Evolutionary conservation across 192 early-diverging fungal species (phyloP), one percentile per base, ranked within the genome.

Genomic region (Mortierella alpina): DNA sequence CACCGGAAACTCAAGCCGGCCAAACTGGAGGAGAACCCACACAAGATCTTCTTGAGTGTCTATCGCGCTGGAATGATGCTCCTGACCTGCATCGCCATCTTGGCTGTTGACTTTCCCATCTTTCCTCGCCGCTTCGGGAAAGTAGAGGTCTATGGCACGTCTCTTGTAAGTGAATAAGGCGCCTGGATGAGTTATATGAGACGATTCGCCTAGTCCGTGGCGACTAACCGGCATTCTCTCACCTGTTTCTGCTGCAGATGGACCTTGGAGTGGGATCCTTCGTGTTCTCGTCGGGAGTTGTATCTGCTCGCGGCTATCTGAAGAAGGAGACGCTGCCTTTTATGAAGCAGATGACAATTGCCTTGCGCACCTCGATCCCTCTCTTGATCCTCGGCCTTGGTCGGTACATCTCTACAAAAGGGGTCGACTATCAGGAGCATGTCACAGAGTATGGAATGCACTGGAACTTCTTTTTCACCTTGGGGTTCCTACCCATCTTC

Each of bases 401-500:
- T 5, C 84, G 96, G 4, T 67, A 92, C 15, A 50, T 95, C 41
- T 71, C 89, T 5, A 94, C 94, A 2, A 95, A 95, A 72, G 84
- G 90, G 11, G 88, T 95, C 10, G 92, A 97, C 75, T 99, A 99
- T 76, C 96, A 97, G 88, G 94, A 96, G 53, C 96, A 99, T 72
- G 92, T 93, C 9, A 88, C 93, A 0, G 97, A 99, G 75, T 99
- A 99, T 75, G 97, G 97, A 23, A 88, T 94, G 52, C 97, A 99
- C 68, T 99, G 97, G 97, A 99, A 99, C 87, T 99, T 99, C 84
- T 99, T 98, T 79, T 88, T 97, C 61, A 99, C 97, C 4, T 88
- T 99, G 15, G 95, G 93, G 10, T 84, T 96, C 48, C 75, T 99
- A 41, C 94, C 96, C 2, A 82, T 95, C 20, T 89, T 95, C 82